A percentile compares a stretch with the other conserved stretches of the same genome.
Conservation (phyloP, 352 stramenopile species). For the Aphanomyces cochlioides region DNA sequence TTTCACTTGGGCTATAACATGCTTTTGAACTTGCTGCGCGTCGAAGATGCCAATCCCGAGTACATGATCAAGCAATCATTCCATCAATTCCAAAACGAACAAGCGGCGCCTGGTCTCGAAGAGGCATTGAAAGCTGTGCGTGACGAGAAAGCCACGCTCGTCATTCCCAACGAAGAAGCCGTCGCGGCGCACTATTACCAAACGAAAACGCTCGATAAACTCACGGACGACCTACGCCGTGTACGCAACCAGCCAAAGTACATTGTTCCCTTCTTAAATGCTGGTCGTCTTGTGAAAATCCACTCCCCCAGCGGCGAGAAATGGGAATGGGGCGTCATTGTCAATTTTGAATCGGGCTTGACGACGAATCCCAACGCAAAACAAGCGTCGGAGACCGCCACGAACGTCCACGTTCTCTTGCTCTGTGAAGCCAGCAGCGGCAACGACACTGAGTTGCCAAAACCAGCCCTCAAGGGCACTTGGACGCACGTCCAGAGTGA, state of each 20-base stretch:
- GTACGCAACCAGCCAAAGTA: conserved; percentile 91
- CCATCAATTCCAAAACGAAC: conserved; percentile 94
- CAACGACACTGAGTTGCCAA: conserved; percentile 42
- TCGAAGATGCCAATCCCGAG: conserved; percentile 84
- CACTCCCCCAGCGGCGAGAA: conserved; percentile 52
- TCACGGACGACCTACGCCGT: conserved; percentile 89
- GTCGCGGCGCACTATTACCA: conserved; percentile 88
- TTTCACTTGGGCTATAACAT: conserved; percentile 99
- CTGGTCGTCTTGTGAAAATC: conserved; percentile 87
- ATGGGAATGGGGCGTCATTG: conserved; percentile 83
- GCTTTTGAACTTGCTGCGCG: conserved; percentile 95
- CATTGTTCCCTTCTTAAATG: conserved; percentile 92
- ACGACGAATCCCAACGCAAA: conserved; percentile 68
- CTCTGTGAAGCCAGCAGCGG: conserved; percentile 49
- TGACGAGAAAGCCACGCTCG: conserved; percentile 82
- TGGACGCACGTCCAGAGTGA: conserved; percentile 57
- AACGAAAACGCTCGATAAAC: conserved; percentile 87
- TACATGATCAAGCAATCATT: conserved; percentile 98
- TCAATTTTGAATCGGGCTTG: conserved; percentile 71
- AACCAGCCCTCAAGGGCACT: conserved; percentile 55
- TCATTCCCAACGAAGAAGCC: conserved; percentile 87
- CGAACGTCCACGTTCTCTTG: conserved; percentile 64
- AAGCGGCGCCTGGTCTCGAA: conserved; percentile 68
- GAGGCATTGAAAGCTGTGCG: conserved; percentile 74
- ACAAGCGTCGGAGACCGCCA: conserved; percentile 55